These are phyloP conservation scores for Kluyveromyces marxianus DNA, from an alignment of 1,139 yeast genomes.

Conservation along the genomic window DNA sequence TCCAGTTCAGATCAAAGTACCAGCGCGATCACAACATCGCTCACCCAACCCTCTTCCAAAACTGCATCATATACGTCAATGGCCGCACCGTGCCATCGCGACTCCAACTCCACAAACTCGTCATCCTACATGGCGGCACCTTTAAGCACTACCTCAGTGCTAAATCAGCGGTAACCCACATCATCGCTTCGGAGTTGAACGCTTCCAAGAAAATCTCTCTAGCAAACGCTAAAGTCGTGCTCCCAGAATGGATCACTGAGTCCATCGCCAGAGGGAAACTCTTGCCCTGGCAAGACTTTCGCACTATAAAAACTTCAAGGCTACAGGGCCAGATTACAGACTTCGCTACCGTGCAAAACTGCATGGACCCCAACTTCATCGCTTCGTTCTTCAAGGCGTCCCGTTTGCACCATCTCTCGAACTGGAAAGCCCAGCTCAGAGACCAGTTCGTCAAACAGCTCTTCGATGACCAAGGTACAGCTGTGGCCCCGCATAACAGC, in stretches of 20 bases:
- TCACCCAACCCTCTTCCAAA: slow-evolving; percentile 44
- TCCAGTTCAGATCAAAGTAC: slow-evolving; percentile 44
- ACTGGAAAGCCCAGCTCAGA: slow-evolving; percentile 76
- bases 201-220: slow-evolving; percentile 65
- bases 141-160: slow-evolving; percentile 61
- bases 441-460: slow-evolving; percentile 39
- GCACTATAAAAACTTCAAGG: slow-evolving; percentile 38
- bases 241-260: slow-evolving; percentile 76
- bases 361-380: slow-evolving; percentile 74
- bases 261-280: slow-evolving; percentile 42
- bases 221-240: slow-evolving; percentile 63
- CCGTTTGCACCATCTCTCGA: slow-evolving; percentile 77
- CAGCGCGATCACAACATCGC: slow-evolving; percentile 20
- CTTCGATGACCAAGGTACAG: background rate
- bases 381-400: slow-evolving; percentile 68
- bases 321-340: slow-evolving; percentile 35
- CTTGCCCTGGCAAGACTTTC: slow-evolving; percentile 63
- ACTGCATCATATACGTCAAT: slow-evolving; percentile 66
- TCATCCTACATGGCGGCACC: slow-evolving; percentile 73
- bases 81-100: slow-evolving; percentile 82
- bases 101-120: slow-evolving; percentile 58
- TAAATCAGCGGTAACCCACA: slow-evolving; percentile 75
- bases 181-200: slow-evolving; percentile 71
- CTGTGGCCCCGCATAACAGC: background rate
- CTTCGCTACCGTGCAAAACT: slow-evolving; percentile 34